Evolutionary conservation across 768 basidiomycete species (phyloP).

Genomic region (Rossbeevera mucosa): DNA sequence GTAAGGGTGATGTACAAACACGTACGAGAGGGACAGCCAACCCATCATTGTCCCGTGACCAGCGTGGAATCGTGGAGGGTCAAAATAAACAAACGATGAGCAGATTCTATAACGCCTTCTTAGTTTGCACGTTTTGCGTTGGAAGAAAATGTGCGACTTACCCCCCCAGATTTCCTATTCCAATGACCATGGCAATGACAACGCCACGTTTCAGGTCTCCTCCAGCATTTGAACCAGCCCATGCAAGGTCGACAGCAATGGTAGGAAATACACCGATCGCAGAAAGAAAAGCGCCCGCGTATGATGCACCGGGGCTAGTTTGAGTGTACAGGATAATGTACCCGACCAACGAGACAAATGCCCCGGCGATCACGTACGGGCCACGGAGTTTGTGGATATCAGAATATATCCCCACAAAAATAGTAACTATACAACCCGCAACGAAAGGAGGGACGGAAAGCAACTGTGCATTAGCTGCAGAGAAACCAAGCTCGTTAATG

Average conservation of each 20-base stretch:
- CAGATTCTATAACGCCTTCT: constrained; percentile 29
- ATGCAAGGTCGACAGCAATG: constrained; percentile 46
- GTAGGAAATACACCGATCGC: constrained; percentile 51
- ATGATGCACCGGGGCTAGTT: constrained; percentile 25
- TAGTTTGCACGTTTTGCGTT: background rate
- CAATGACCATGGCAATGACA: constrained; percentile 49
- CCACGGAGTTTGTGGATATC: constrained; percentile 43
- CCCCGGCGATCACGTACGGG: constrained; percentile 44
- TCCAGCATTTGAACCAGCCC: constrained; percentile 53
- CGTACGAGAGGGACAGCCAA: constrained; percentile 30
- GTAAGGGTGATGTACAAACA: background rate
- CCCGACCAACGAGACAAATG: constrained; percentile 44
- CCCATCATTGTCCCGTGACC: constrained; percentile 38
- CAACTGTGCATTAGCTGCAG: constrained; percentile 46
- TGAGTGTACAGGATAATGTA: constrained; percentile 45
- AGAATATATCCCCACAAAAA: constrained; percentile 39
- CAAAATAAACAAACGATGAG: constrained; percentile 39
- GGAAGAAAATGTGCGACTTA: constrained; percentile 23
- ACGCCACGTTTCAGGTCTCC: constrained; percentile 52
- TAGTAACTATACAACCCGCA: constrained; percentile 42
- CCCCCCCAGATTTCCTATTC: constrained; percentile 54
- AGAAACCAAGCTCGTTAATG: constrained; percentile 46
- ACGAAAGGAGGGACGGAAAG: constrained; percentile 50
- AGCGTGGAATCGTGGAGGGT: constrained; percentile 35
- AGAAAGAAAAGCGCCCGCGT: constrained; percentile 46